Evolutionary conservation across 805 yeast species (phyloP).

Genomic region (Yarrowia sp.): DNA sequence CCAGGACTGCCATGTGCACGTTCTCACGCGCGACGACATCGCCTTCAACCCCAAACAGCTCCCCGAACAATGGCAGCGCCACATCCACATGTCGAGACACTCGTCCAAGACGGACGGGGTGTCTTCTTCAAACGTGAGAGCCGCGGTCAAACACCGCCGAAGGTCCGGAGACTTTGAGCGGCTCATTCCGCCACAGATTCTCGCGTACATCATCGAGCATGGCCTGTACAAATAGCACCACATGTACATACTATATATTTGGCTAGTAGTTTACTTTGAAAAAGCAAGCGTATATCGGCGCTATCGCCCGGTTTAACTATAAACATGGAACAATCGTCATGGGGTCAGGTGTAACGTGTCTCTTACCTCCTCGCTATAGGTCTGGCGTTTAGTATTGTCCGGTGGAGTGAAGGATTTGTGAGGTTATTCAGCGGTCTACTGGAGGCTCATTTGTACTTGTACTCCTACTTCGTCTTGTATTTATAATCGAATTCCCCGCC

Average conservation of each 20-base stretch:
- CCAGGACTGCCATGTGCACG: conserved; percentile 15
- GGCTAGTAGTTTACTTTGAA: conserved; percentile 6
- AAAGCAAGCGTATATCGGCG: neutral
- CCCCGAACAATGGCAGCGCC: conserved; percentile 14
- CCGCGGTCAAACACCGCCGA: neutral
- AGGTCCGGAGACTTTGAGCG: neutral
- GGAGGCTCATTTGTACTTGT: no score
- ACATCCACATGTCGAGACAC: conserved; percentile 11
- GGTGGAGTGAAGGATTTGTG: no score
- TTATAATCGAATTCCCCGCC: no score
- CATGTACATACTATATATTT: neutral
- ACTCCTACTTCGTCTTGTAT: no score
- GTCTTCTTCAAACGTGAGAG: conserved; percentile 5
- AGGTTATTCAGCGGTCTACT: no score
- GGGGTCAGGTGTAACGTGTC: no score
- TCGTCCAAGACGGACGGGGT: conserved; percentile 19
- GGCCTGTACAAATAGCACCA: conserved; percentile 8
- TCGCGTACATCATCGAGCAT: conserved; percentile 14
- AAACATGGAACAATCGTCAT: neutral
- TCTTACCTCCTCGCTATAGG: neutral
- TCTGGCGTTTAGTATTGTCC: neutral
- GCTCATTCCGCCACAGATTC: conserved; percentile 5
- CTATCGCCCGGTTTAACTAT: neutral
- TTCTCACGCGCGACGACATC: conserved; percentile 6
- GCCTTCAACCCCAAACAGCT: neutral